A percentile compares a stretch with the other conserved stretches of the same genome.
Conservation (phyloP, 202 grass and related monocot species). For the Alloteropsis angusta region DNA sequence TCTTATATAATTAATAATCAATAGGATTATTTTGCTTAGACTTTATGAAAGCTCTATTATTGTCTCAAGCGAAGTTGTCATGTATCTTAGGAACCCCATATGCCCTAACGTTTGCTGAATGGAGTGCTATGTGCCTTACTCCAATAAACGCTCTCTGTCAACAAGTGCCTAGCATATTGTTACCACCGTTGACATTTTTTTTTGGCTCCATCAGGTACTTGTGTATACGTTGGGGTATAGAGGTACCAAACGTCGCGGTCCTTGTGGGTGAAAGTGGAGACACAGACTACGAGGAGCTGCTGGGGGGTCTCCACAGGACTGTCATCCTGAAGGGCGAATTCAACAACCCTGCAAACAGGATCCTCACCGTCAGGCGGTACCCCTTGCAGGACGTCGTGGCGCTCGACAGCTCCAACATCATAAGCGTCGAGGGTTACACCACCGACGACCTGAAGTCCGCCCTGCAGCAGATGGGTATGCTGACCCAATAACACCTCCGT, state of each 20-base stretch:
- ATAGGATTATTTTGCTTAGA: neutral
- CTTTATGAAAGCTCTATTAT: neutral
- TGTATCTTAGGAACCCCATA: neutral
- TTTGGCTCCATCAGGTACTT: slow-evolving; percentile 50
- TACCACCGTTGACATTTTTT: neutral
- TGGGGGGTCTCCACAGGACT: slow-evolving; percentile 76
- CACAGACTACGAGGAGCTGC: slow-evolving; percentile 81
- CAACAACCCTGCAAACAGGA: slow-evolving; percentile 49
- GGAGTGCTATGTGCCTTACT: neutral
- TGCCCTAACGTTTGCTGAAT: neutral
- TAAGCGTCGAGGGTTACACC: slow-evolving; percentile 34
- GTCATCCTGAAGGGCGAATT: slow-evolving; percentile 80
- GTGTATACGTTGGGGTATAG: slow-evolving; percentile 74
- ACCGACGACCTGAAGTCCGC: slow-evolving; percentile 41
- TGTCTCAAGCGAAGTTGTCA: neutral
- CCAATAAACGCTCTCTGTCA: neutral
- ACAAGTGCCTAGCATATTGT: neutral
- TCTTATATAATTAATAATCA: neutral
- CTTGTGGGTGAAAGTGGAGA: slow-evolving; percentile 81
- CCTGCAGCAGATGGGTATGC: slow-evolving; percentile 41
- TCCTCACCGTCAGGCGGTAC: slow-evolving; percentile 57
- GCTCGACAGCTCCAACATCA: slow-evolving; percentile 65
- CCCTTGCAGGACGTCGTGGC: slow-evolving; percentile 72
- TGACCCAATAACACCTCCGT: neutral
- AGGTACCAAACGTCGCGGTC: slow-evolving; percentile 69